Conservation (phyloP, 139 green algal genomes). For the Diplosphaera chodatii region DNA sequence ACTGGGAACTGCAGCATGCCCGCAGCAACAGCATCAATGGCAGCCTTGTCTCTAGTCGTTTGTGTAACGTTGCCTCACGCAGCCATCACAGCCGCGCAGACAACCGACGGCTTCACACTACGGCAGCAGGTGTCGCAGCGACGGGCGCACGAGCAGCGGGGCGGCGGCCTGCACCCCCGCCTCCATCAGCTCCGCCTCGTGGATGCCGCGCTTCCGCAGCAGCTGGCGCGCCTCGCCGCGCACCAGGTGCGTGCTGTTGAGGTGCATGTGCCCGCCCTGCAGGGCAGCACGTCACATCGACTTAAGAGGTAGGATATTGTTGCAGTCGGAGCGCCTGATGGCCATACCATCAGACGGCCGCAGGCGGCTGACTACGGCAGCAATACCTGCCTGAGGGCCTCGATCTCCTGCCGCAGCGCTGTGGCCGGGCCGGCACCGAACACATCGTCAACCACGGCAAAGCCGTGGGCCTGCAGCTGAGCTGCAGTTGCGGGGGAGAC, state of each 20-base stretch:
- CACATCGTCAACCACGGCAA: background rate
- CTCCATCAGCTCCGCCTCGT: constrained; percentile 38
- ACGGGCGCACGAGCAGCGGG: background rate
- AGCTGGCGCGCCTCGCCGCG: constrained; percentile 14
- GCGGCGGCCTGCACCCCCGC: constrained; percentile 8
- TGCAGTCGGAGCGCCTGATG: too few species aligned
- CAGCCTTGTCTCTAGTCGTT: too few species aligned
- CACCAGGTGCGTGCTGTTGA: constrained; percentile 65
- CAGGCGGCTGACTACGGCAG: too few species aligned
- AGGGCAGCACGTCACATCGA: too few species aligned
- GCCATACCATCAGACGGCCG: too few species aligned
- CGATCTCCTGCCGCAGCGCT: background rate
- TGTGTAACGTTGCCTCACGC: too few species aligned
- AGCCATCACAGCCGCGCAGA: too few species aligned
- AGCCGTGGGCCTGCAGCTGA: background rate
- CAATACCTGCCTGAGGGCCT: background rate
- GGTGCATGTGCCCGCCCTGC: constrained; percentile 28
- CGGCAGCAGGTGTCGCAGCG: too few species aligned
- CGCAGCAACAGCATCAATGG: too few species aligned
- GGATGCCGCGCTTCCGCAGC: constrained; percentile 53
- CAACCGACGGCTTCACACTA: too few species aligned
- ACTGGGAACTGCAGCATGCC: too few species aligned
- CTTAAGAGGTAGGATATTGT: too few species aligned
- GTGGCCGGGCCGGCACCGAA: background rate
- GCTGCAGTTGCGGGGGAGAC: background rate